Evolutionary conservation across 1,284 basidiomycete species (phyloP), one percentile per base, ranked within the genome.

Genomic region (Sutorius eximius): DNA sequence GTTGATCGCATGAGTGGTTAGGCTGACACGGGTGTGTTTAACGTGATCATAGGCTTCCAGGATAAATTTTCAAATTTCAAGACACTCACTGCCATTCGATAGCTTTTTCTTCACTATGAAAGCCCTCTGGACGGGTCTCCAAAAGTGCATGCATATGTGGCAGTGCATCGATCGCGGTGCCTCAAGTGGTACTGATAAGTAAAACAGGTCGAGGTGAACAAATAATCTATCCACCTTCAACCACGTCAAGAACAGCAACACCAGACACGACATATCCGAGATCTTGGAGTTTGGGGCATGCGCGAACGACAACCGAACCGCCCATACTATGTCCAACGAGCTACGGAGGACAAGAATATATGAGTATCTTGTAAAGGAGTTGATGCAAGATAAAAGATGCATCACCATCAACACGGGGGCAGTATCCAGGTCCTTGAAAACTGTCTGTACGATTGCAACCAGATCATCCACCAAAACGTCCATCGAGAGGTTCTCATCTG

Each of bases 21-120:
- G 41, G 42, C 57, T 55, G 22, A 29, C 27, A 22, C 50, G 52
- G 42, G 27, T 32, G 42, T 50, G 37, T 40, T 50, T 16, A 40
- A 27, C 3, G 32, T 16, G 3, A 27, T 34, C 33, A 20, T 9
- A 11, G 3, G 18, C n/a, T 11, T 30, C 5, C 5, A 5, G 12
- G 20, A 13, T 29, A 34, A 37, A 22, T 8, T 3, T 22, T 12
- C 15, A 12, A 16, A 42, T 12, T 30, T 29, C 10, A 18, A 24
- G 12, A 45, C 22, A 83, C 93, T 66, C 72, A 96, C 92, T 99
- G 96, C 96, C 97, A 99, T 61, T 91, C 86, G 42, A 99, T 86
- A 1, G 91, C 95, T 41, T 90, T 88, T 66, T 95, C 87, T 8
- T 90, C 75, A 29, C 83, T 91, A 47, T 82, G 79, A 70, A 99